Evolutionary conservation across 768 basidiomycete genomes (phyloP).

Genomic region (Agaricus bisporus): DNA sequence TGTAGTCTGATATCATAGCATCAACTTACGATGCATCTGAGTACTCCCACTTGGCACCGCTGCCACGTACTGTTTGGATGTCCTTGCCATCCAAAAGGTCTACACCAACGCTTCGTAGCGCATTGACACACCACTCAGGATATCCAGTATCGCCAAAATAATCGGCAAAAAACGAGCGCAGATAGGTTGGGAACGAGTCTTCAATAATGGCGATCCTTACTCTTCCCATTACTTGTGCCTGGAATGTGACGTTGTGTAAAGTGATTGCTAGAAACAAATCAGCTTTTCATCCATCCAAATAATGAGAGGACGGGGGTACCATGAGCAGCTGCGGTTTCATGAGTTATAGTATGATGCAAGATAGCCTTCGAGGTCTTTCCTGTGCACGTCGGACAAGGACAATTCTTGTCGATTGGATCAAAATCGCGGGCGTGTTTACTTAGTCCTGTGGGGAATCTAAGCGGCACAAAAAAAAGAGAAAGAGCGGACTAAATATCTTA

Average conservation of each 20-base stretch:
- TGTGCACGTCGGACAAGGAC: conserved; percentile 84
- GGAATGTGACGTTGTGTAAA: conserved; percentile 79
- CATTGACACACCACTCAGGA: conserved; percentile 86
- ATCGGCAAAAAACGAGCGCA: conserved; percentile 65
- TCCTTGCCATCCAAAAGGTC: conserved; percentile 61
- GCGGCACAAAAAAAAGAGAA: neutral
- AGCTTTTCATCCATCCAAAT: too few species aligned
- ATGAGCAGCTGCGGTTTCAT: conserved; percentile 84
- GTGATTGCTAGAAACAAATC: conserved; percentile 53
- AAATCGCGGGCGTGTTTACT: conserved; percentile 68
- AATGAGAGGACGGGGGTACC: conserved; percentile 34
- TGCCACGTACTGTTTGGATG: conserved; percentile 48
- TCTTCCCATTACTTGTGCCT: conserved; percentile 83
- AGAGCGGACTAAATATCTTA: conserved; percentile 23
- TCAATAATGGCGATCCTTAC: conserved; percentile 76
- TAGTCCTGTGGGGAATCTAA: conserved; percentile 38
- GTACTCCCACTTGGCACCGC: conserved; percentile 80
- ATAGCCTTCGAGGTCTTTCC: conserved; percentile 64
- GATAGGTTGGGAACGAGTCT: conserved; percentile 73
- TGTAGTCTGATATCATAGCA: neutral
- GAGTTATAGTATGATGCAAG: conserved; percentile 68
- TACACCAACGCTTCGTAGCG: conserved; percentile 75
- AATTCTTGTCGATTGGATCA: conserved; percentile 63
- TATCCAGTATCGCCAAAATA: conserved; percentile 79
- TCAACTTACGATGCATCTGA: conserved; percentile 28